Evolutionary conservation across 352 stramenopile genomes (phyloP).

Genomic region (Phytophthora kernoviae): DNA sequence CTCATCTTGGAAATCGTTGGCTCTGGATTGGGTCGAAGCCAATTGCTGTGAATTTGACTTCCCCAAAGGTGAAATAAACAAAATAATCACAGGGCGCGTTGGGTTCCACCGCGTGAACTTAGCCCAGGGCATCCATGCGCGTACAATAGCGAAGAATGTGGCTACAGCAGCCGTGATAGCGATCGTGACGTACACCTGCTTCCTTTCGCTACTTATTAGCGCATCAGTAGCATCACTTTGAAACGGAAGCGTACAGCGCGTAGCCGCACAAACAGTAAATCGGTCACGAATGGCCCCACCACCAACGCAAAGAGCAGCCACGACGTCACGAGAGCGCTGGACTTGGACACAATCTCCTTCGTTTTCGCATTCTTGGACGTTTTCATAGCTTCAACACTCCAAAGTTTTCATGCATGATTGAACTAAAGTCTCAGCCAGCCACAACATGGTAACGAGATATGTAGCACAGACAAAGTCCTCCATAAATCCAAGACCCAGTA

Average conservation of each 20-base stretch:
- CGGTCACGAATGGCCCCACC: slow-evolving; percentile 30
- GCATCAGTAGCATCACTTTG: slow-evolving; percentile 15
- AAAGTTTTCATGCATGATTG: neutral
- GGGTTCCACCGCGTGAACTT: slow-evolving; percentile 19
- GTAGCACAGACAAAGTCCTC: slow-evolving; percentile 46
- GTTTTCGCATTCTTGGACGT: neutral
- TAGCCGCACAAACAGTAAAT: slow-evolving; percentile 38
- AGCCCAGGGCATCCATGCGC: slow-evolving; percentile 4
- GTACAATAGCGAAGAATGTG: slow-evolving; percentile 12
- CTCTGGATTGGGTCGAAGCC: slow-evolving; percentile 15
- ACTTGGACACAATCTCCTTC: neutral
- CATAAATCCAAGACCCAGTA: slow-evolving; percentile 35
- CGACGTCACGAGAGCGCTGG: slow-evolving; percentile 26
- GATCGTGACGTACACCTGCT: slow-evolving; percentile 8
- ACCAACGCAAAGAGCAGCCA: slow-evolving; percentile 29
- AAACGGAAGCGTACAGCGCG: slow-evolving; percentile 43
- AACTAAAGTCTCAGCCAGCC: slow-evolving; percentile 9
- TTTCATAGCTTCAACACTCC: neutral
- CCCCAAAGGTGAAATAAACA: slow-evolving; percentile 1
- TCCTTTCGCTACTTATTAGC: slow-evolving; percentile 11
- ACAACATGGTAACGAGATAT: slow-evolving; percentile 32
- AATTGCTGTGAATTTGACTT: slow-evolving; percentile 3
- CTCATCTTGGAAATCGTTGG: neutral
- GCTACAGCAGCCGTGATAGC: neutral
- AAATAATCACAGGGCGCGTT: neutral